Conservation (phyloP, 2,329 filamentous ascomycete species). For the Lachnellula suecica region DNA sequence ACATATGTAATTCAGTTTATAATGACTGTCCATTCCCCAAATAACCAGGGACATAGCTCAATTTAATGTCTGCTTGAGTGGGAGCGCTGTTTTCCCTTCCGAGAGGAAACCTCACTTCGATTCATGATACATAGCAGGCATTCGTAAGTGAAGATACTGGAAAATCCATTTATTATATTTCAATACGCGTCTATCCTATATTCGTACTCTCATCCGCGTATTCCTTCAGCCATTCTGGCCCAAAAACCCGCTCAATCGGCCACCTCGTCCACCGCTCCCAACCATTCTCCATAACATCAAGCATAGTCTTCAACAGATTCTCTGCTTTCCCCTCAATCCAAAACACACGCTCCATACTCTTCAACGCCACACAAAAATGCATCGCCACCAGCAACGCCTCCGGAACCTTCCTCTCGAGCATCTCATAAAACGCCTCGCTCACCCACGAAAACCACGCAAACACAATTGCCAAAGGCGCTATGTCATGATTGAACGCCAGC, state of each 20-base stretch:
- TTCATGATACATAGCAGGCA: too few relatives aligned
- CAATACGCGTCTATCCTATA: not conserved
- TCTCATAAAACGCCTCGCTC: conserved; percentile 32
- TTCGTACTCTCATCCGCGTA: not conserved
- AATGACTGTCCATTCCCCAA: too few relatives aligned
- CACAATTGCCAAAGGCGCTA: conserved; percentile 21
- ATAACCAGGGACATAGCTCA: too few relatives aligned
- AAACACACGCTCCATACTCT: conserved; percentile 37
- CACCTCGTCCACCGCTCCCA: conserved; percentile 27
- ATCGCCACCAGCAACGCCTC: conserved; percentile 37
- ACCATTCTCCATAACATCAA: conserved; percentile 19
- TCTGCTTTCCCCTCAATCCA: conserved; percentile 43
- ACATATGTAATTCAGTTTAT: too few relatives aligned
- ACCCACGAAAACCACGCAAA: conserved; percentile 39
- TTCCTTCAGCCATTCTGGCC: not conserved
- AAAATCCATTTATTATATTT: not conserved
- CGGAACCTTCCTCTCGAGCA: conserved; percentile 34
- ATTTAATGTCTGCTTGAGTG: too few relatives aligned
- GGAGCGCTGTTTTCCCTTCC: too few relatives aligned
- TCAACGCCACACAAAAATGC: conserved; percentile 39
- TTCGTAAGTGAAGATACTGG: too few relatives aligned
- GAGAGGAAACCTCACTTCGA: too few relatives aligned
- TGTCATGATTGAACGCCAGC: conserved; percentile 21
- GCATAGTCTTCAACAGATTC: conserved; percentile 37
- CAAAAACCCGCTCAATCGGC: conserved; percentile 22